Evolutionary conservation across 257 asterid species (phyloP).

Genomic region (Fraxinus cuspidata): DNA sequence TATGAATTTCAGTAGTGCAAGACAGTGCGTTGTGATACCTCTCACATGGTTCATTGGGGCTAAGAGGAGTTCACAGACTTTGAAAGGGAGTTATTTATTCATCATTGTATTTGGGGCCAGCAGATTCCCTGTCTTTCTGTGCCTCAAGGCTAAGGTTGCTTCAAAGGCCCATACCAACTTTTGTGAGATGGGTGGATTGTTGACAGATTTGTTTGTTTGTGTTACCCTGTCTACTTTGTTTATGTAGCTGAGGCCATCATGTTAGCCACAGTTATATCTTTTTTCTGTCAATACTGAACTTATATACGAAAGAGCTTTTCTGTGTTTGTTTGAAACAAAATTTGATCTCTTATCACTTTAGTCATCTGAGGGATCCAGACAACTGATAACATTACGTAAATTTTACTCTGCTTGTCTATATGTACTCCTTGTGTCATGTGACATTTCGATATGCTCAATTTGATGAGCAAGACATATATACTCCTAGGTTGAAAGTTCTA

Average conservation of each 20-base stretch:
- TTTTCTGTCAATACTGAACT: neutral
- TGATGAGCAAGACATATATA: neutral
- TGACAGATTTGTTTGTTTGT: neutral
- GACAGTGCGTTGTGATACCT: neutral
- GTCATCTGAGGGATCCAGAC: neutral
- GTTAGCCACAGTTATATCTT: neutral
- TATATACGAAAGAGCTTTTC: neutral
- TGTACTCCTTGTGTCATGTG: neutral
- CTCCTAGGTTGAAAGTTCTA: neutral
- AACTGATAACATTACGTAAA: neutral
- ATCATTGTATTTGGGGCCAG: neutral
- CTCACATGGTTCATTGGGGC: neutral
- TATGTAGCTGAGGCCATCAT: neutral
- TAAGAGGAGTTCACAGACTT: neutral
- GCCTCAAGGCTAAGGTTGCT: neutral
- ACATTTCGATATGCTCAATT: neutral
- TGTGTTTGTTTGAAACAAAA: neutral
- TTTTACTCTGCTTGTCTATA: neutral
- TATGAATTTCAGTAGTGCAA: neutral
- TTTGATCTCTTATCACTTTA: neutral
- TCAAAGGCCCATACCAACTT: neutral
- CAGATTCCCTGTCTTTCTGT: neutral
- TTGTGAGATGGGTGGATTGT: neutral
- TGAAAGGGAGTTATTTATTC: neutral
- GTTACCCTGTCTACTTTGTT: neutral